A percentile compares a stretch with the other conserved stretches of the same genome.
Evolutionary conservation across 2,329 filamentous ascomycete species (phyloP).

Genomic region (Bertia moriformis): DNA sequence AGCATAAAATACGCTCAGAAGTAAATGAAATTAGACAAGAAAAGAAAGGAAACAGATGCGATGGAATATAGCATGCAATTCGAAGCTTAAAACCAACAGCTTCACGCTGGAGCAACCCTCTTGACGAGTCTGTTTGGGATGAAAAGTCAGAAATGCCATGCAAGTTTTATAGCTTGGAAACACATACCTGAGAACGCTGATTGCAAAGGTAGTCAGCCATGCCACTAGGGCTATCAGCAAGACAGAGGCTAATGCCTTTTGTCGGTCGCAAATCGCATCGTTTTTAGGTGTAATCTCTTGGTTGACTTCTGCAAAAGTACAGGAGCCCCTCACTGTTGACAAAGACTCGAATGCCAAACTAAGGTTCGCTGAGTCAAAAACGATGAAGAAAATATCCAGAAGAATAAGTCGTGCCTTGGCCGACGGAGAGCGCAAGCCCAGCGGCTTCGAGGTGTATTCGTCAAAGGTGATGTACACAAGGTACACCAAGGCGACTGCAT

Average conservation of each 20-base stretch:
- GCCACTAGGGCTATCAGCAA: conserved; percentile 69
- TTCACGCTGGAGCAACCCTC: neutral
- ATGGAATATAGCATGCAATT: too few species aligned
- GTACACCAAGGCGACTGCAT: conserved; percentile 78
- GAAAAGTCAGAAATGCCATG: conserved; percentile 2
- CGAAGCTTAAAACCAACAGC: too few species aligned
- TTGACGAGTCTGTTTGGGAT: neutral
- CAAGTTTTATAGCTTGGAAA: conserved; percentile 1
- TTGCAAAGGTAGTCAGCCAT: conserved; percentile 82
- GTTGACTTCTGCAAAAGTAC: conserved; percentile 29
- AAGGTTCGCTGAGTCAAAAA: conserved; percentile 89
- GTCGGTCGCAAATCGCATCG: conserved; percentile 40
- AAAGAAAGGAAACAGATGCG: too few species aligned
- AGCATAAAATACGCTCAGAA: too few species aligned
- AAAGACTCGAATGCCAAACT: conserved; percentile 78
- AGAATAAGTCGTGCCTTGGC: conserved; percentile 83
- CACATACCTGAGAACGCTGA: conserved; percentile 64
- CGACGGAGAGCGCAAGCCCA: conserved; percentile 69
- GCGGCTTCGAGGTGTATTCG: conserved; percentile 85
- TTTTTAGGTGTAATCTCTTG: conserved; percentile 14
- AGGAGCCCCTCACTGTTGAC: conserved; percentile 40
- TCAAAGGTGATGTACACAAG: conserved; percentile 89
- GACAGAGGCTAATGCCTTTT: conserved; percentile 62
- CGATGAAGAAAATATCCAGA: conserved; percentile 88
- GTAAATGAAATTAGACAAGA: too few species aligned